These are phyloP conservation scores for Cladosporium sp. DNA, from an alignment of 2,329 filamentous ascomycete species.

Conservation along the genomic window DNA sequence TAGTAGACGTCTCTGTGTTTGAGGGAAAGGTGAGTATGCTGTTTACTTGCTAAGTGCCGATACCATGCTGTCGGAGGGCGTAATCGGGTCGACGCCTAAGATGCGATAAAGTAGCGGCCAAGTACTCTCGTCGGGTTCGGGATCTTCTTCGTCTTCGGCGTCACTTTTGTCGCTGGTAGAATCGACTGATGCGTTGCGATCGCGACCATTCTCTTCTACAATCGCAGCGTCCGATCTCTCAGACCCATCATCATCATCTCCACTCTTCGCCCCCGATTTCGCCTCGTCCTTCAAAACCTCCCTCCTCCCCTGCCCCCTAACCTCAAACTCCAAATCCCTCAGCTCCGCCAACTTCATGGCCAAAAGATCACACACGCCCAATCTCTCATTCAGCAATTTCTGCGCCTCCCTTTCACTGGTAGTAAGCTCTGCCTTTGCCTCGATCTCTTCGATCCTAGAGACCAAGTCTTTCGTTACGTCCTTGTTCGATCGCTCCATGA, in stretches of 20 bases:
- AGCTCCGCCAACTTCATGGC: constrained; percentile 21
- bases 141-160: neutral
- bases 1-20: neutral
- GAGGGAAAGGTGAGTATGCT: too few relatives aligned
- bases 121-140: neutral
- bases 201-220: neutral
- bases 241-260: neutral
- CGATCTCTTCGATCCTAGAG: constrained; percentile 22
- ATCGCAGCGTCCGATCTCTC: neutral
- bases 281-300: constrained; percentile 2
- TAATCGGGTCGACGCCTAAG: constrained; percentile 22
- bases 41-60: constrained; percentile 17
- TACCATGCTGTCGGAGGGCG: constrained; percentile 16
- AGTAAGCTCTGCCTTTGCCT: constrained; percentile 13
- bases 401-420: constrained; percentile 22
- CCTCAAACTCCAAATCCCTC: constrained; percentile 14
- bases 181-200: neutral
- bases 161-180: neutral
- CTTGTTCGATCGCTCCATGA: constrained; percentile 20
- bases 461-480: constrained; percentile 23
- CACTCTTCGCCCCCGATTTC: constrained; percentile 2
- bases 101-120: constrained; percentile 26
- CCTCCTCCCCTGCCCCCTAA: constrained; percentile 10
- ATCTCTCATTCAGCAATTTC: constrained; percentile 22
- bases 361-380: constrained; percentile 21